Evolutionary conservation across 371 early-diverging fungal genomes (phyloP), one percentile per base, ranked within the genome.

Genomic region (Mucor velutinosus): DNA sequence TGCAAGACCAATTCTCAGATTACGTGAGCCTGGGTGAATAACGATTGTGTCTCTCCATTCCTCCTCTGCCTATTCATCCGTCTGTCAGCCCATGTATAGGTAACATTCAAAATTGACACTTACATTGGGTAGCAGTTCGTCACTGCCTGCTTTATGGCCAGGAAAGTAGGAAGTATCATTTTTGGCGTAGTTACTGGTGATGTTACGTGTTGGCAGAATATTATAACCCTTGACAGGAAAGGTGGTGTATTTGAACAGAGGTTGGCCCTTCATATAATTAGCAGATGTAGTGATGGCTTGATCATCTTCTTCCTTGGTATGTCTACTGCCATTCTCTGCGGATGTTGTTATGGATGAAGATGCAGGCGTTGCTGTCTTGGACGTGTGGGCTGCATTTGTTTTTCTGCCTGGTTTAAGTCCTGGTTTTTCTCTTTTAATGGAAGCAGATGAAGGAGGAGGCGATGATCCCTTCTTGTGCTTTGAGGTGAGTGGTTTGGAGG

Each of bases 1-100:
- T 4, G 94, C 92, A 17, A 86, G 76, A 7, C 95, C 95, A 17
- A 95, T 85, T 53, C 93, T 86, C 49, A 94, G 76, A 70, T 87
- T 86, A 55, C 90, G 84, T 56, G 95, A 95, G 30, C 96, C 96
- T 11, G 95, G 92, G 56, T 96, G 95, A 58, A 96, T 90, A 7
- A 96, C 87, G 47, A 95, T 87, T 15, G 92, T 88, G 62, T 90
- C 84, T 33, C 69, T 70, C 72, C 78, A 78, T 67, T 85, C 85
- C 64, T 79, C 78, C 21, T 79, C 80, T 25, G 82, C 67, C 81
- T 82, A 73, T 6, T 4, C 14, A 37, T 43, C 12, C 23, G 41
- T 51, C 1, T 53, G 39, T 19, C 33, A 17, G 57, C 45, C 49
- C 8, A 41, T 41, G 29, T 43, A 27, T 25, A 14, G 14, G 0